Percentiles rank a stretch among this genome's conserved stretches.
Evolutionary conservation across 2,329 filamentous ascomycete genomes (phyloP).

Genomic region (Pseudogymnoascus sp.): DNA sequence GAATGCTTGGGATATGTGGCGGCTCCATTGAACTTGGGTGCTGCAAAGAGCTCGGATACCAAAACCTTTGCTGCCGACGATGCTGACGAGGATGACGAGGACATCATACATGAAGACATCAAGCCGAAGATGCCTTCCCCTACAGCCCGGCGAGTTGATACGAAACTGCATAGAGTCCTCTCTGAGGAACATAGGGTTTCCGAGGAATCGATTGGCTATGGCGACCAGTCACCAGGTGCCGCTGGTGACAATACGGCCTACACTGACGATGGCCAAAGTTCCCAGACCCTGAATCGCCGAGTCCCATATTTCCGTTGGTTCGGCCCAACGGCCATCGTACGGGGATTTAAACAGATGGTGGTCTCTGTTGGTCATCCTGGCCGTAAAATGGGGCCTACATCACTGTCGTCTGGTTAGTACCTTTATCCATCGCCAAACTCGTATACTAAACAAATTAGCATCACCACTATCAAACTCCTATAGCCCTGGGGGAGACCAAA

Average conservation of each 20-base stretch:
- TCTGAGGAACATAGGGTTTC: not conserved
- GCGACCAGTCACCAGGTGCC: not conserved
- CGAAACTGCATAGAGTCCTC: not conserved
- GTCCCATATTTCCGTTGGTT: slow-evolving; percentile 90
- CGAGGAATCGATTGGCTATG: not conserved
- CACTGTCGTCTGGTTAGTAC: slow-evolving; percentile 1
- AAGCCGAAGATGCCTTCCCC: slow-evolving; percentile 11
- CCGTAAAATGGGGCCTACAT: slow-evolving; percentile 40
- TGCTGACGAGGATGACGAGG: slow-evolving; percentile 31
- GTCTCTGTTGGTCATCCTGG: slow-evolving; percentile 63
- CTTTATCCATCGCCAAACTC: slow-evolving; percentile 11
- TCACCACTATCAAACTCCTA: slow-evolving; percentile 23
- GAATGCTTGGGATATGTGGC: slow-evolving; percentile 59
- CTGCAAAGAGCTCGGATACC: not conserved
- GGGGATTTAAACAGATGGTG: slow-evolving; percentile 90
- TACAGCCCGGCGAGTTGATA: not conserved
- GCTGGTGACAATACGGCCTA: not conserved
- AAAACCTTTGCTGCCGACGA: slow-evolving; percentile 23
- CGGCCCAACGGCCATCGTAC: slow-evolving; percentile 82
- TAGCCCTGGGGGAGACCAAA: slow-evolving; percentile 16
- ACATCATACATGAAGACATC: slow-evolving; percentile 21
- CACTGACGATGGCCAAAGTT: not conserved
- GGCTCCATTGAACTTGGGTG: slow-evolving; percentile 24
- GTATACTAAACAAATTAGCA: slow-evolving; percentile 20
- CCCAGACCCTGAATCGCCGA: slow-evolving; percentile 40